These are phyloP conservation scores for Pseudocercospora musae DNA, from an alignment of 2,329 filamentous ascomycete genomes.

Conservation along the genomic window DNA sequence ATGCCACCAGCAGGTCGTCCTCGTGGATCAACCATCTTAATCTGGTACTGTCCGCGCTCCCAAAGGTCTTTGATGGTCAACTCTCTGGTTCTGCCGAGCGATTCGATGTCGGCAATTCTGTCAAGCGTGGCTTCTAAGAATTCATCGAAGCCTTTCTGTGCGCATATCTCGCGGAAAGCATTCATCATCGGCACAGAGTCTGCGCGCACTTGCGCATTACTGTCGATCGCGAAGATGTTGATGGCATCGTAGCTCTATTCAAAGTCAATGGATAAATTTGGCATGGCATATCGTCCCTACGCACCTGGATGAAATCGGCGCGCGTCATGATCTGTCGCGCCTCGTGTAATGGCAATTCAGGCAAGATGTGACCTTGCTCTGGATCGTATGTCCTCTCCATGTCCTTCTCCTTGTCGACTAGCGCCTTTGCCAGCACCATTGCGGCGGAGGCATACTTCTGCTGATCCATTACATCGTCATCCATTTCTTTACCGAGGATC, in stretches of 20 bases:
- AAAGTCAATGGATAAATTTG: neutral
- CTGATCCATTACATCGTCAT: conserved; percentile 97
- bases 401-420: conserved; percentile 79
- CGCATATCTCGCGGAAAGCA: conserved; percentile 82
- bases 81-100: conserved; percentile 87
- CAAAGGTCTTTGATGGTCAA: conserved; percentile 93
- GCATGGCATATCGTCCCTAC: neutral
- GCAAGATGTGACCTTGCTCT: conserved; percentile 68
- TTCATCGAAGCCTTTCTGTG: conserved; percentile 71
- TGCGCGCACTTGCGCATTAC: conserved; percentile 78
- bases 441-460: conserved; percentile 93
- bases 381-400: conserved; percentile 61
- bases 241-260: conserved; percentile 78
- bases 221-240: conserved; percentile 94
- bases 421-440: conserved; percentile 85
- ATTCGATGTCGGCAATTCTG: conserved; percentile 89
- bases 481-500: conserved; percentile 73
- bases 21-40: conserved; percentile 50
- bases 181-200: conserved; percentile 95
- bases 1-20: conserved; percentile 48
- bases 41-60: conserved; percentile 73
- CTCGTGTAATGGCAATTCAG: conserved; percentile 74
- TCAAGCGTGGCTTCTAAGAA: conserved; percentile 79
- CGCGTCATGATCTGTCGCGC: conserved; percentile 93
- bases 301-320: conserved; percentile 72